Evolutionary conservation across 352 stramenopile species (phyloP).

Genomic region (Pythium insidiosum): DNA sequence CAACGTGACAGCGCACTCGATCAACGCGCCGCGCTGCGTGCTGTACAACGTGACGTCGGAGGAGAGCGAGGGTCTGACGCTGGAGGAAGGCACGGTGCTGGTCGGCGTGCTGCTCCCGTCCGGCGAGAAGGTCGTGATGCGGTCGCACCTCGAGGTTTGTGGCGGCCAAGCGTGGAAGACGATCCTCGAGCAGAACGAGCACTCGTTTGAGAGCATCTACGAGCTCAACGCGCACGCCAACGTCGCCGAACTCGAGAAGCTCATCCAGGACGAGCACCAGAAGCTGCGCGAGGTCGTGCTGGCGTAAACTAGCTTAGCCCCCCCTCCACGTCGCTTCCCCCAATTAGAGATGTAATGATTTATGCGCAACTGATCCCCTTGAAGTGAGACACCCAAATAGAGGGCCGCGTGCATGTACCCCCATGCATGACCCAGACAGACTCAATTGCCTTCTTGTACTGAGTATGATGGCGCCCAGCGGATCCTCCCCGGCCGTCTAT

Average conservation of each 20-base stretch:
- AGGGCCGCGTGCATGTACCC: too few species aligned
- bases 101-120: conserved; percentile 90
- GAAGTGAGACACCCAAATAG: too few species aligned
- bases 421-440: too few species aligned
- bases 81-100: conserved; percentile 90
- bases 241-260: conserved; percentile 78
- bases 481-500: too few species aligned
- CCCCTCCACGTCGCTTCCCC: too few species aligned
- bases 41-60: conserved; percentile 97
- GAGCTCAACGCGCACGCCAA: conserved; percentile 88
- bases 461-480: too few species aligned
- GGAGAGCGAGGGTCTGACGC: conserved; percentile 81
- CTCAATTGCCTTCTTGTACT: too few species aligned
- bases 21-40: conserved; percentile 91
- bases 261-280: conserved; percentile 75
- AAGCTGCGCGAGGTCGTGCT: conserved; percentile 73
- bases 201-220: conserved; percentile 95
- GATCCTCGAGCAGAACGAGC: conserved; percentile 86
- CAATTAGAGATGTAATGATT: too few species aligned
- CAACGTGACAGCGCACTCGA: conserved; percentile 95
- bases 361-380: too few species aligned
- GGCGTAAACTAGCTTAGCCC: conserved; percentile 34
- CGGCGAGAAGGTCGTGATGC: conserved; percentile 90
- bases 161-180: conserved; percentile 93
- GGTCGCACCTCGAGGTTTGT: conserved; percentile 89